Evolutionary conservation across 306 rosid species (phyloP).

Genomic region (Prunus fruticosa): DNA sequence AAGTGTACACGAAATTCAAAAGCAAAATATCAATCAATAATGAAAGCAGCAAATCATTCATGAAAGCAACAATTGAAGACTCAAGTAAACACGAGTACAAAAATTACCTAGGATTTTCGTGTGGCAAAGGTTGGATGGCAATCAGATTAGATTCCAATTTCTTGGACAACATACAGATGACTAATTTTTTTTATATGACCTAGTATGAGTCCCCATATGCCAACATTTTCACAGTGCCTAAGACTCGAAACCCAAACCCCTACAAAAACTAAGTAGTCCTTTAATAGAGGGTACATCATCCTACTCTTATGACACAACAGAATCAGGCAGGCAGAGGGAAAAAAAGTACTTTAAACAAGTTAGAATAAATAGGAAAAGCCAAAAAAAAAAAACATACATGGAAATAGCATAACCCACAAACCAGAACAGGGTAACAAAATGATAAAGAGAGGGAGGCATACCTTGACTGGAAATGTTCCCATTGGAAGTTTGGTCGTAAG

Average conservation of each 20-base stretch:
- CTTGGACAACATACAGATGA: neutral
- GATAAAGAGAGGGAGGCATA: conserved; percentile 32
- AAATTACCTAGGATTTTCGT: neutral
- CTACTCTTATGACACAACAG: neutral
- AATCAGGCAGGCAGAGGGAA: neutral
- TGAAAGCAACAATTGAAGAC: neutral
- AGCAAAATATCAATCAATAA: neutral
- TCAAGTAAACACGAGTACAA: neutral
- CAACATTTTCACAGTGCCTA: neutral
- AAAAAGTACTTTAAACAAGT: neutral
- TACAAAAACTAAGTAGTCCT: neutral
- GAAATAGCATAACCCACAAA: conserved; percentile 1
- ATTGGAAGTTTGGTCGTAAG: conserved; percentile 94
- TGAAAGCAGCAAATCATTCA: neutral
- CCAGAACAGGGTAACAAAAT: neutral
- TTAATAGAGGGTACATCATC: neutral
- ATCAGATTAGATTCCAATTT: neutral
- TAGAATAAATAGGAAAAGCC: neutral
- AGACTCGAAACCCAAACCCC: neutral
- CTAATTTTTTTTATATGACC: neutral
- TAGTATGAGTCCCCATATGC: neutral
- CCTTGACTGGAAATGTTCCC: conserved; percentile 99
- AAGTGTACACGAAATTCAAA: neutral
- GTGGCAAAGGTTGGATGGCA: neutral
- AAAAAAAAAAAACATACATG: neutral